Percentiles rank a stretch among this genome's conserved stretches.
phyloP scores from a whole-genome alignment of 78 protist species.

The Isochrysis galbana region DNA sequence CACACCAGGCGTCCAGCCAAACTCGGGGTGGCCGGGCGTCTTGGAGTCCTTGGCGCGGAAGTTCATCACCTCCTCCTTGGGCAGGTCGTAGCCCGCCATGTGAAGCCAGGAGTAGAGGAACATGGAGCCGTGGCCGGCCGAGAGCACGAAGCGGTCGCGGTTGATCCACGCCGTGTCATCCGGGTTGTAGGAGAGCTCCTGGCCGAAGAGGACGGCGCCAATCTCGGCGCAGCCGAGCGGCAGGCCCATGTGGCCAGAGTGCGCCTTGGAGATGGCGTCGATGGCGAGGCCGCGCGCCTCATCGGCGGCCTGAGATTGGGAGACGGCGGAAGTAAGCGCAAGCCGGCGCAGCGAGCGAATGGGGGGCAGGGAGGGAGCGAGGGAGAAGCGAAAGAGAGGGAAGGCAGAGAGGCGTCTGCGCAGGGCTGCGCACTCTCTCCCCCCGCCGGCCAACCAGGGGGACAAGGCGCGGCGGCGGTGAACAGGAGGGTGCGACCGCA shows the following conservation, averaged over 20 bases:
- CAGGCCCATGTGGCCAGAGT: slow-evolving; percentile 75
- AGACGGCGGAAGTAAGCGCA: background rate
- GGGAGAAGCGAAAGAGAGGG: background rate
- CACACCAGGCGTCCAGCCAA: slow-evolving; percentile 54
- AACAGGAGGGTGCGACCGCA: too few relatives aligned
- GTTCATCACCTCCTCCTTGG: slow-evolving; percentile 57
- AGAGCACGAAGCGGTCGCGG: slow-evolving; percentile 78
- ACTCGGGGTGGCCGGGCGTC: slow-evolving; percentile 85
- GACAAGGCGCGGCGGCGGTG: too few relatives aligned
- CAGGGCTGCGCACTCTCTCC: too few relatives aligned
- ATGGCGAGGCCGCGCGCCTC: slow-evolving; percentile 56
- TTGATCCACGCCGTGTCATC: slow-evolving; percentile 51
- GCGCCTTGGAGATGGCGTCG: slow-evolving; percentile 56
- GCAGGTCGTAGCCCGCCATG: slow-evolving; percentile 51
- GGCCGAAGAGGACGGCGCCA: slow-evolving; percentile 44
- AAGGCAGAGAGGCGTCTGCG: too few relatives aligned
- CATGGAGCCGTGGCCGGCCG: slow-evolving; percentile 78
- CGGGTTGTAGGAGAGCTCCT: slow-evolving; percentile 47
- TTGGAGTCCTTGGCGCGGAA: slow-evolving; percentile 70
- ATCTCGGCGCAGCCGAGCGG: slow-evolving; percentile 65
- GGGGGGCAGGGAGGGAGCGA: background rate
- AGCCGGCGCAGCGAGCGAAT: background rate
- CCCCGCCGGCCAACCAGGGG: too few relatives aligned
- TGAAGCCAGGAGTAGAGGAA: slow-evolving; percentile 65
- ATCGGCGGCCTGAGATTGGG: background rate